These are phyloP conservation scores for Geotrichum bryndzae DNA, from an alignment of 1,139 yeast species.

Conservation along the genomic window DNA sequence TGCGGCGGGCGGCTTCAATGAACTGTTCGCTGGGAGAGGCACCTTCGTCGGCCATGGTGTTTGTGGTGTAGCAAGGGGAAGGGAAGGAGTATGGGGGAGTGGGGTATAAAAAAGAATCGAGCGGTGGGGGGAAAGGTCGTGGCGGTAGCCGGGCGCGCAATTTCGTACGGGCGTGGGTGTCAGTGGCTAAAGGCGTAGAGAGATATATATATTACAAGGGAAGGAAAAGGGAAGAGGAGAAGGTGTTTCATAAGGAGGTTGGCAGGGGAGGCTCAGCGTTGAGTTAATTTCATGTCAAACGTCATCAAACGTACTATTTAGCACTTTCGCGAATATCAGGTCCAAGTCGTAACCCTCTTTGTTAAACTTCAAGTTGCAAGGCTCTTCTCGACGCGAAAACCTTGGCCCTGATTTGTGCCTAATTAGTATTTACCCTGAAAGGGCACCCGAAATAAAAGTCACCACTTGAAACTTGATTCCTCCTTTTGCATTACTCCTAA, in stretches of 20 bases:
- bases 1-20: constrained; percentile 81
- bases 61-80: neutral
- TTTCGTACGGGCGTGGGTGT: neutral
- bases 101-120: neutral
- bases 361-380: neutral
- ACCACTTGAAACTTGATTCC: neutral
- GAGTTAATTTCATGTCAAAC: neutral
- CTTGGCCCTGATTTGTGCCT: neutral
- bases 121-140: neutral
- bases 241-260: neutral
- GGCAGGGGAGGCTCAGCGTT: neutral
- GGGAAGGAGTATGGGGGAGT: neutral
- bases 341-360: neutral
- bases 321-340: neutral
- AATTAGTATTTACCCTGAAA: neutral
- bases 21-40: constrained; percentile 77
- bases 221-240: neutral
- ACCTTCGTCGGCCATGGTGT: constrained; percentile 40
- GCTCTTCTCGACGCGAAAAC: neutral
- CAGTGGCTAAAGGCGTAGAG: neutral
- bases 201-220: neutral
- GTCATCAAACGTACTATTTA: neutral
- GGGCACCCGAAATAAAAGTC: neutral
- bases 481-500: neutral
- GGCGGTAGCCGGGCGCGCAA: neutral